Evolutionary conservation across 352 stramenopile species (phyloP).

Genomic region (Phytophthora melonis): DNA sequence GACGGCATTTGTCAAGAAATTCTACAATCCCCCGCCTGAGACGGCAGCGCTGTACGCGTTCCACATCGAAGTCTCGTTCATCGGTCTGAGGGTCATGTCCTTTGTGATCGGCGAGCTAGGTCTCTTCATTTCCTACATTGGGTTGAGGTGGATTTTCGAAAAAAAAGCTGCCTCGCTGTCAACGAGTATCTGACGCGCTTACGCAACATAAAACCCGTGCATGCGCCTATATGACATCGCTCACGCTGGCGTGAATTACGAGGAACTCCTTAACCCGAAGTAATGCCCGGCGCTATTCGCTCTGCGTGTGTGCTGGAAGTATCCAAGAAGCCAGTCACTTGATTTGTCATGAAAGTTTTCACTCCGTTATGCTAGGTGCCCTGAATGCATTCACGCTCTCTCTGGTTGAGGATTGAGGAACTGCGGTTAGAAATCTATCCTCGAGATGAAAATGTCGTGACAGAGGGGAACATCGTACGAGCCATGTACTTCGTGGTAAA

Average conservation of each 20-base stretch:
- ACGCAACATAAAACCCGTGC: constrained; percentile 33
- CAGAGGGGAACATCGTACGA: constrained; percentile 60
- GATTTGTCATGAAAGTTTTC: constrained; percentile 48
- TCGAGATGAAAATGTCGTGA: constrained; percentile 56
- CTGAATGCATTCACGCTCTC: constrained; percentile 33
- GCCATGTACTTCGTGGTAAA: constrained; percentile 75
- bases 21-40: constrained; percentile 41
- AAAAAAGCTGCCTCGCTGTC: constrained; percentile 58
- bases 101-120: constrained; percentile 58
- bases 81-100: constrained; percentile 52
- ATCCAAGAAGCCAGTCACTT: constrained; percentile 38
- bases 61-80: constrained; percentile 48
- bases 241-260: constrained; percentile 55
- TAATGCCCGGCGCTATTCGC: constrained; percentile 54
- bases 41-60: constrained; percentile 44
- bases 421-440: constrained; percentile 67
- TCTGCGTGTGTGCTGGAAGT: constrained; percentile 54
- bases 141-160: constrained; percentile 65
- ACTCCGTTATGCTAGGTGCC: constrained; percentile 24
- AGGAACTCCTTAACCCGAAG: constrained; percentile 50
- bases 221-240: constrained; percentile 48
- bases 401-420: constrained; percentile 40
- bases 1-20: constrained; percentile 55
- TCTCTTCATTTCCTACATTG: constrained; percentile 62
- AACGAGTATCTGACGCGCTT: constrained; percentile 47